Base-by-base conservation (phyloP, 2,329 filamentous ascomycete genomes). In the Fusarium armeniacum region DNA sequence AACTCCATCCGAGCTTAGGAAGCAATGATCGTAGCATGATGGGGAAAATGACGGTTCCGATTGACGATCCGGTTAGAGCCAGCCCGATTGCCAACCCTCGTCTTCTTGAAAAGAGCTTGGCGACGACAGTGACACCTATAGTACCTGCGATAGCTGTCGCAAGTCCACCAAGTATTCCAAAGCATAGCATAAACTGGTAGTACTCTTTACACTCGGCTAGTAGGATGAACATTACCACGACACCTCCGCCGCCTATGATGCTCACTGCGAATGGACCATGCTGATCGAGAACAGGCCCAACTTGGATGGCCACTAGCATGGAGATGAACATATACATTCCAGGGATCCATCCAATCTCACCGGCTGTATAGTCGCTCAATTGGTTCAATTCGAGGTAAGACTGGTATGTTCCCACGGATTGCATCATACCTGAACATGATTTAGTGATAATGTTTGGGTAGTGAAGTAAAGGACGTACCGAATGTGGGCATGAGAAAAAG, bases 381-480 rank as follows among this genome's bases (percentile, higher is more conserved):
- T 63, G 60, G 16, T 63, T 62, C 2, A 63, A 12, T 18, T 62
- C 60, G 2, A 63, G 60, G 18, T 63, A 63, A 9, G 60, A 63
- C 13, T 63, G 60, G 11, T 20, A 63, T 1, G 58, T 62, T 20
- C 60, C 60, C 3, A 63, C 49, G 12, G 60, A 63, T 44, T 63
- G 60, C 60, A 63, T 63, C 60, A 63, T 63, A 0, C 60, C 60
- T 63, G 6, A 18, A 11, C 3, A 3, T 15, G 47, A 16, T 4
- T 0, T 11, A 41, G 20, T 12, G 18, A 15, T 12, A 9, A 3
- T 15, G 12, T 15, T 9, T 0, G n/a, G 12, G 5, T 4, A 12
- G 10, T 22, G 9, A 28, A 28, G 2, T 7, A 26, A 10, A 16
- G 20, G 1, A 13, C 16, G 16, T 28, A 63, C 60, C 60, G 1